Conservation (phyloP, 768 basidiomycete species). For the Infundibulicybe gibba region DNA sequence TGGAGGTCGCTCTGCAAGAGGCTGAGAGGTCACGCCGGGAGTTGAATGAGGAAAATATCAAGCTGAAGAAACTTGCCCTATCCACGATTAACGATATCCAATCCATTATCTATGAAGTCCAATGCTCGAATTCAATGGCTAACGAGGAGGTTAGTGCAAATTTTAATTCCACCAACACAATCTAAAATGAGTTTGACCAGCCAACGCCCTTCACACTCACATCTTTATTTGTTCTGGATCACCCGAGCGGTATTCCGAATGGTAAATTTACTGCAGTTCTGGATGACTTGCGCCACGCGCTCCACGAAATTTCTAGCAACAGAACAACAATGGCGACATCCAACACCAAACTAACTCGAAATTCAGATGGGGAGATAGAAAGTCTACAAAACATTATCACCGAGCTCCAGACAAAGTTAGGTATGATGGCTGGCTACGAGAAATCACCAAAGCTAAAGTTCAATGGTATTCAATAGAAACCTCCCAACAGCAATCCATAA, state of each 20-base stretch:
- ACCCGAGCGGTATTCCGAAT: conserved; percentile 39
- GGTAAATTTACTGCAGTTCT: conserved; percentile 45
- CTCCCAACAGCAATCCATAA: conserved; percentile 41
- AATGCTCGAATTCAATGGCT: conserved; percentile 30
- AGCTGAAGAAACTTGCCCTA: conserved; percentile 57
- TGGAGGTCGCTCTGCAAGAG: conserved; percentile 70
- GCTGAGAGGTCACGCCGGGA: conserved; percentile 63
- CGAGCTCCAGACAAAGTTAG: conserved; percentile 53
- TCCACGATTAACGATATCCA: conserved; percentile 65
- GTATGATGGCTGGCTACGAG: conserved; percentile 23
- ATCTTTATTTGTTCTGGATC: conserved; percentile 52
- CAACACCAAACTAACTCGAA: conserved; percentile 1
- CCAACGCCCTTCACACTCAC: conserved; percentile 39
- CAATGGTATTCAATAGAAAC: conserved; percentile 27
- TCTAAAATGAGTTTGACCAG: conserved; percentile 22
- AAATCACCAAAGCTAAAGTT: too few relatives aligned
- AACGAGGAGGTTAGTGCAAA: conserved; percentile 42
- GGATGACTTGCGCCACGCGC: conserved; percentile 19
- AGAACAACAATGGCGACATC: conserved; percentile 16
- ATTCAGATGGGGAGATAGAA: conserved; percentile 40
- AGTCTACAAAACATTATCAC: conserved; percentile 48
- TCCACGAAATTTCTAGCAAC: conserved; percentile 26
- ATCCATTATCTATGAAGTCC: conserved; percentile 45
- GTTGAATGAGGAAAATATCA: conserved; percentile 61
- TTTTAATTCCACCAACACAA: neutral